Evolutionary conservation across 1,284 basidiomycete species (phyloP), one percentile per base, ranked within the genome.

Genomic region (Leccinum huronense): DNA sequence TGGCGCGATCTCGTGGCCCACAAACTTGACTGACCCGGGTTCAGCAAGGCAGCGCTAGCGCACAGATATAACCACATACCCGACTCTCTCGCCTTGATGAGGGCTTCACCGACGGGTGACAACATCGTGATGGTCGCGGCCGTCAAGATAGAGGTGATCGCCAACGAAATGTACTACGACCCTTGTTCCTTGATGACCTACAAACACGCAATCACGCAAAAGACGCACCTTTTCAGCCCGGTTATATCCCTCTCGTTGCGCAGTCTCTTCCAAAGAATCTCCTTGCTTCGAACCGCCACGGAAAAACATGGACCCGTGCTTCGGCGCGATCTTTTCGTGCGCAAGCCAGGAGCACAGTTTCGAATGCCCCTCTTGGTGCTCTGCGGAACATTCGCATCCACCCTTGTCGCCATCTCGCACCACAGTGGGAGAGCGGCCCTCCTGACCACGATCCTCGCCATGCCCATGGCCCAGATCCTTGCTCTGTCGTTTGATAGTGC

Each of bases 141-240:
- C 0, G 72, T 59, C 9, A 76, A 51, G 16, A 76, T 75, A 23
- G 72, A 74, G 8, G 64, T 74, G 34, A 76, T 63, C 1, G 75
- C 72, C 45, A 73, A 34, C 3, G 72, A 72, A 54, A 73, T 75
- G 5, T 62, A 73, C 72, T 76, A 19, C 30, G 0, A 57, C 1
- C 27, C 4, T 19, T 16, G 0, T 45, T 23, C 6, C 4, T 62
- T 38, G 64, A 13, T 19, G 5, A 40, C 2, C 3, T 2, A 23
- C 27, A 11, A 27, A 42, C 54, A 53, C 1, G 2, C 27, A 27
- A 11, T 8, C 4, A 11, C n/a, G 6, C 16, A 23, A 45, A 42
- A 31, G 42, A 58, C 59, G 14, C 30, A 71, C 71, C 64, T 61
- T 63, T 61, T 73, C 66, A 3, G 72, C 72, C 31, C 66, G 66